phyloP scores from a whole-genome alignment of 2,329 filamentous ascomycete genomes.

The Beauveria pseudobassiana region DNA sequence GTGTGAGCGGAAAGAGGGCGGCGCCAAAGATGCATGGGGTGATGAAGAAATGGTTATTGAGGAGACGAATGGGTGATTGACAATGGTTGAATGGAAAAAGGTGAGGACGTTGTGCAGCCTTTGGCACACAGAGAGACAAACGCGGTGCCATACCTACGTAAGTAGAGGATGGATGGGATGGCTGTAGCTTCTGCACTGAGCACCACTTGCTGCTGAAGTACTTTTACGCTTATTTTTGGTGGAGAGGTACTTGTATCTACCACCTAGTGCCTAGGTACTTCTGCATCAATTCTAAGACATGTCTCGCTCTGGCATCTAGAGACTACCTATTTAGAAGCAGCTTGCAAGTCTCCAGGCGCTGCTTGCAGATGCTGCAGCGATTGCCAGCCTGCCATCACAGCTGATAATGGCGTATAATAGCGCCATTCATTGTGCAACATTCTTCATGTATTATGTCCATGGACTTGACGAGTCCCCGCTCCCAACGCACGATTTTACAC shows the following conservation, averaged over 20 bases:
- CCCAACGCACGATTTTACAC: background rate
- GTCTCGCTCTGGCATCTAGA: background rate
- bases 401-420: background rate
- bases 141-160: no score
- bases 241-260: background rate
- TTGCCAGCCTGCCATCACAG: background rate
- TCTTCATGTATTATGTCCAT: no score
- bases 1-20: background rate
- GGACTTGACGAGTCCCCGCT: background rate
- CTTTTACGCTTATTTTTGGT: background rate
- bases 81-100: background rate
- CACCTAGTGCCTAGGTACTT: no score
- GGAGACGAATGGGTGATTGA: background rate
- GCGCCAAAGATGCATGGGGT: background rate
- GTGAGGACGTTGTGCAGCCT: background rate
- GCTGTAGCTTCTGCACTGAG: background rate
- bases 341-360: no score
- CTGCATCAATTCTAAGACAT: background rate
- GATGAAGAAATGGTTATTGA: background rate
- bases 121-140: background rate
- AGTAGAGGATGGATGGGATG: background rate
- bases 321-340: no score
- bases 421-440: background rate
- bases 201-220: background rate
- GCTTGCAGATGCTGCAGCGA: no score